A percentile compares a stretch with the other conserved stretches of the same genome.
Conservation (phyloP, 1,284 basidiomycete species). For the Apiotrichum domesticum region DNA sequence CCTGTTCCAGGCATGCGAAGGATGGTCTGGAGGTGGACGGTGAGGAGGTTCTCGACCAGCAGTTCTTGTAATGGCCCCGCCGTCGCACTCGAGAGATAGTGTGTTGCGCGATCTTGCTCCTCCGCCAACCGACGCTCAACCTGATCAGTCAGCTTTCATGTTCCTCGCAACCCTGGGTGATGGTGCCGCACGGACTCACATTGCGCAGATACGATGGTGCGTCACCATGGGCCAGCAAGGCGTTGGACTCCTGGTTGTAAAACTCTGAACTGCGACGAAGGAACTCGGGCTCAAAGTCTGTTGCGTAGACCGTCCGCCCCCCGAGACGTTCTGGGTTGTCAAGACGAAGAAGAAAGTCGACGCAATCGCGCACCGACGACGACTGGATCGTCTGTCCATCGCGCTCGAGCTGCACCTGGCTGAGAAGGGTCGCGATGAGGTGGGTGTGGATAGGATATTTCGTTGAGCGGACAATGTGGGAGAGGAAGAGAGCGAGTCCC, state of each 20-base stretch:
- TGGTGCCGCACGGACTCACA: constrained; percentile 51
- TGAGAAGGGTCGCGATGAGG: constrained; percentile 72
- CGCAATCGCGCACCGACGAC: constrained; percentile 80
- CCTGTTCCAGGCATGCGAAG: constrained; percentile 80
- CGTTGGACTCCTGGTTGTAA: constrained; percentile 70
- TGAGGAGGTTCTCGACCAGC: constrained; percentile 70
- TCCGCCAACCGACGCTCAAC: constrained; percentile 75
- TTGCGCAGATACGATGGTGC: constrained; percentile 73
- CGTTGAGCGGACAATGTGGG: constrained; percentile 66
- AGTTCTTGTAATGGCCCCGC: constrained; percentile 64
- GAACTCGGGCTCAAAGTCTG: constrained; percentile 78
- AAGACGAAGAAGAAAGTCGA: constrained; percentile 65
- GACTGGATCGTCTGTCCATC: constrained; percentile 87
- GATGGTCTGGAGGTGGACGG: constrained; percentile 67
- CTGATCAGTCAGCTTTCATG: constrained; percentile 47
- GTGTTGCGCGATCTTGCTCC: constrained; percentile 79
- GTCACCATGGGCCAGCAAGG: constrained; percentile 66
- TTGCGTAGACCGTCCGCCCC: constrained; percentile 66
- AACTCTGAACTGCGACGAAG: constrained; percentile 71
- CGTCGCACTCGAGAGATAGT: constrained; percentile 79
- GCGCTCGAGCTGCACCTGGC: constrained; percentile 83
- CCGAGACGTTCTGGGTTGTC: constrained; percentile 48
- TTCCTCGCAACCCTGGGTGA: too few species aligned
- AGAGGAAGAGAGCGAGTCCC: constrained; percentile 77
- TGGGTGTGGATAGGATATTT: constrained; percentile 70